Percentiles rank a stretch among this genome's conserved stretches.
Evolutionary conservation across 768 basidiomycete genomes (phyloP).

Genomic region (Trametes punicea): DNA sequence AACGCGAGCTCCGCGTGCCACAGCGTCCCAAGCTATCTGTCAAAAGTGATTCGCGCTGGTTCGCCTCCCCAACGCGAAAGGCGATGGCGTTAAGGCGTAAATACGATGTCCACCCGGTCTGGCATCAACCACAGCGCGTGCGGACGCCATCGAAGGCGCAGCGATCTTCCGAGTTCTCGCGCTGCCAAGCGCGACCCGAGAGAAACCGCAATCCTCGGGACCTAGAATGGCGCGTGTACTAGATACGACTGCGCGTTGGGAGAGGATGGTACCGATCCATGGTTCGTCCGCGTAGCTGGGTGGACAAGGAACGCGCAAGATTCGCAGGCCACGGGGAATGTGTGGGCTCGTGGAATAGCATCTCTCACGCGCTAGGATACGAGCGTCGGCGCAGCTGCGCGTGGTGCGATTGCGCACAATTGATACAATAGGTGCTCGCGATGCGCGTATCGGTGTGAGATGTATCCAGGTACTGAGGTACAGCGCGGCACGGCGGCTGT

Average conservation of each 20-base stretch:
- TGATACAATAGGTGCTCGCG: no score
- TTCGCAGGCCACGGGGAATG: no score
- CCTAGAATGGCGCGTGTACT: background rate
- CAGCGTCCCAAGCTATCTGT: background rate
- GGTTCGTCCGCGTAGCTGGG: no score
- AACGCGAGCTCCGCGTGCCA: background rate
- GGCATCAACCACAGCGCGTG: background rate
- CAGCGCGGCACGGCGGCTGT: no score
- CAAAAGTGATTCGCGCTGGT: constrained; percentile 3
- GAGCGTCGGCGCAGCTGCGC: background rate
- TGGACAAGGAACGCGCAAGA: no score
- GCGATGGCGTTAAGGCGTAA: constrained; percentile 19
- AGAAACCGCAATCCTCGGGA: background rate
- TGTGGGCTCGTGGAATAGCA: no score
- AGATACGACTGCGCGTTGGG: background rate
- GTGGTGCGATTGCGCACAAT: background rate
- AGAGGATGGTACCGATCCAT: no score
- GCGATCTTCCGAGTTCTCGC: constrained; percentile 5
- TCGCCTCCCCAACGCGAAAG: background rate
- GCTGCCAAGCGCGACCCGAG: background rate
- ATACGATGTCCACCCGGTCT: constrained; percentile 9
- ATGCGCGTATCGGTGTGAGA: no score
- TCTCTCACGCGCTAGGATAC: no score
- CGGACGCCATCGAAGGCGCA: background rate
- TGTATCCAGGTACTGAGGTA: no score